phyloP scores from a whole-genome alignment of 345 rosid genomes.

The Citrus australasica region DNA sequence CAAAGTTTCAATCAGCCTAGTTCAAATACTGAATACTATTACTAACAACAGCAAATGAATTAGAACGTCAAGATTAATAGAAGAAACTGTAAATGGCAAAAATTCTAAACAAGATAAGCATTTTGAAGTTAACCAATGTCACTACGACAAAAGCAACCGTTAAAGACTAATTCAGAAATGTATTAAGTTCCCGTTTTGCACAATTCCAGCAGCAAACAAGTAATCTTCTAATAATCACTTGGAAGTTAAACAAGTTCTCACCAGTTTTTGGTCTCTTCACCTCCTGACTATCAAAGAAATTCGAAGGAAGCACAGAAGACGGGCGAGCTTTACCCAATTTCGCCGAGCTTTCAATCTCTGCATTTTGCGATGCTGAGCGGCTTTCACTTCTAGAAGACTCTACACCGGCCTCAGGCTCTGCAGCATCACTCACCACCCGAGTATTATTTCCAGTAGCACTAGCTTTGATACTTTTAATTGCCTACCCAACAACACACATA shows the following conservation, averaged over 20 bases:
- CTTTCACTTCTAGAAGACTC: conserved; percentile 18
- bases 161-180: not conserved
- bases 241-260: not conserved
- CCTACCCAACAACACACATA: conserved; percentile 18
- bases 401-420: conserved; percentile 1
- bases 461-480: conserved; percentile 42
- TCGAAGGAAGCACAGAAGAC: conserved; percentile 42
- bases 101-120: no score
- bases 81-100: no score
- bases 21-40: not conserved
- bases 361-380: conserved; percentile 4
- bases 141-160: not conserved
- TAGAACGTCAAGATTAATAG: no score
- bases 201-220: no score
- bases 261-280: conserved; percentile 30
- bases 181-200: no score
- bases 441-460: conserved; percentile 31
- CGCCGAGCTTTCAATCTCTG: conserved; percentile 12
- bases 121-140: no score
- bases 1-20: not conserved
- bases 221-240: no score
- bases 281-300: conserved; percentile 40
- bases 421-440: conserved; percentile 5
- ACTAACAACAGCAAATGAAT: no score
- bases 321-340: conserved; percentile 21